Evolutionary conservation across 2,329 filamentous ascomycete genomes (phyloP), one percentile per base, ranked within the genome.

Genomic region (Penicillium hesseltinei): DNA sequence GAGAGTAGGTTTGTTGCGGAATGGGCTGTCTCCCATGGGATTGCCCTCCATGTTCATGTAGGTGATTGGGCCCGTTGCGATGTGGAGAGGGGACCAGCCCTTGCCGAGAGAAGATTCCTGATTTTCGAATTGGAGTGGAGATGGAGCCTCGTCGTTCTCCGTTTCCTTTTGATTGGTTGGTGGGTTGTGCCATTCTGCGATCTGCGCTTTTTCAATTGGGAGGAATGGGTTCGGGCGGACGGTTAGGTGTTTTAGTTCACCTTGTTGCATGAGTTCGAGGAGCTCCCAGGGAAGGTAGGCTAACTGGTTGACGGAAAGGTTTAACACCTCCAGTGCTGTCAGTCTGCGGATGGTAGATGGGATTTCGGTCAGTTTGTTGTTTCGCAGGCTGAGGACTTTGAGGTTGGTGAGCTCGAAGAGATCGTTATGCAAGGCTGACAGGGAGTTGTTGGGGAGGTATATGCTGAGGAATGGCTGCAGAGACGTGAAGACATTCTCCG

Each of bases 231-330:
- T 79, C 0, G 76, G 76, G 21, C 69, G 72, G 17, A 75, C 69
- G 3, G 66, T 73, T 19, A 77, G 63, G 46, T 74, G 74, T 51
- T 71, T 74, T 46, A 78, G 54, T 23, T 74, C 69, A 5, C 74
- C 73, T 42, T 73, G 66, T 31, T 66, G 68, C 23, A 75, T 71
- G 4, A 80, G 67, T 54, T 70, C 69, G 17, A 81, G 60, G 7
- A 81, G 61, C 50, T 81, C 78, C 71, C 75, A 79, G 0, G 79
- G 79, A 2, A 81, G 71, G 44, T 69, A 70, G 11, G 66, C 60
- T 10, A 81, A 66, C 31, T 72, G 66, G 57, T 81, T 81, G 31
- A 75, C 73, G 2, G 76, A 73, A 25, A 81, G 60, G 38, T 80
- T 80, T n/a, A 80, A 62, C 27, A 76, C 74, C 65, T 76, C 71